A percentile compares a stretch with the other conserved stretches of the same genome.
Conservation (phyloP, 2,329 filamentous ascomycete species). For the Geosmithia putterillii region DNA sequence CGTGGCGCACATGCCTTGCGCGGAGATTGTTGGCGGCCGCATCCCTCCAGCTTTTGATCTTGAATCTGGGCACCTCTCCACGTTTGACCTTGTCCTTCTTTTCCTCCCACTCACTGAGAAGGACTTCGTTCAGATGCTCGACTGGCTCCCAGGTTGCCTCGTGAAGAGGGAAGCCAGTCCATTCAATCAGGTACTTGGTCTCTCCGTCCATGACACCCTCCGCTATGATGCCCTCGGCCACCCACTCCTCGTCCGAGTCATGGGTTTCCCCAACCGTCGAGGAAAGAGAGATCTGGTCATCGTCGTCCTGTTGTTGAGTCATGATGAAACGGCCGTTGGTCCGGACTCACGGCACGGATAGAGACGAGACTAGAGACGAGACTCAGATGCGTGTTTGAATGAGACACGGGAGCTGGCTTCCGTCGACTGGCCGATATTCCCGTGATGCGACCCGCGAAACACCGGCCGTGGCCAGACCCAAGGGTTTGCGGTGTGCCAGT, state of each 20-base stretch:
- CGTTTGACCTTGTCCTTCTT: constrained; percentile 21
- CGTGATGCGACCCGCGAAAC: too few species aligned
- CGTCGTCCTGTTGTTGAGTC: neutral
- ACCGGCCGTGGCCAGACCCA: too few species aligned
- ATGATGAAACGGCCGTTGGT: too few species aligned
- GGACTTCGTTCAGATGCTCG: constrained; percentile 23
- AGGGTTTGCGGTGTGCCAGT: too few species aligned
- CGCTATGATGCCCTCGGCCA: constrained; percentile 38
- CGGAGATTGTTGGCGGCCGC: constrained; percentile 14
- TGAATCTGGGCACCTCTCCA: constrained; percentile 21
- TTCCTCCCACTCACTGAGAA: constrained; percentile 29
- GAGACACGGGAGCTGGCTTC: too few species aligned
- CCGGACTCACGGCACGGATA: too few species aligned
- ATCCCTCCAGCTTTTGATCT: constrained; percentile 22
- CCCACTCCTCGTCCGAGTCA: constrained; percentile 31
- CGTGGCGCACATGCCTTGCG: constrained; percentile 22
- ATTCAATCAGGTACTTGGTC: constrained; percentile 20
- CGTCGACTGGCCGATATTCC: too few species aligned
- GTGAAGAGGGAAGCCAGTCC: constrained; percentile 20
- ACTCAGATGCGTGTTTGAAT: too few species aligned
- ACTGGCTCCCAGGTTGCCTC: constrained; percentile 38
- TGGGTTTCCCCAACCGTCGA: constrained; percentile 1
- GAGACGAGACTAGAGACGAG: too few species aligned
- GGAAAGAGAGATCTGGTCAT: neutral
- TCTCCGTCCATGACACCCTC: constrained; percentile 20